These are phyloP conservation scores for Candida maltosa DNA, from an alignment of 805 yeast species.

Conservation along the genomic window DNA sequence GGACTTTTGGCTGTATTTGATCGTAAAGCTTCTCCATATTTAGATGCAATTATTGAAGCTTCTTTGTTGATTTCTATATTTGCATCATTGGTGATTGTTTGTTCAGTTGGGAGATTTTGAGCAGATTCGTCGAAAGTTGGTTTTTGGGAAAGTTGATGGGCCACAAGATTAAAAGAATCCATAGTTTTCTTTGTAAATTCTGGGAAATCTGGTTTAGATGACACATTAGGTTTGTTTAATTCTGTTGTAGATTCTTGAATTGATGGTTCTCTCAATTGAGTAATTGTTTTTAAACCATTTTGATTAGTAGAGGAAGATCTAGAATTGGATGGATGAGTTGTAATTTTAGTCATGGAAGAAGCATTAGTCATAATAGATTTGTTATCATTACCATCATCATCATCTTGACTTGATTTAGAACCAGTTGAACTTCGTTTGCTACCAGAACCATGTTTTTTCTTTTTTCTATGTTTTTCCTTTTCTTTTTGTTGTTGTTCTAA, in stretches of 20 bases:
- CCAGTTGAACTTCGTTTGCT: neutral
- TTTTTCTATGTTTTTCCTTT: slow-evolving; percentile 6
- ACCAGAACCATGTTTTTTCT: slow-evolving; percentile 4
- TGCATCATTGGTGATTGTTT: neutral
- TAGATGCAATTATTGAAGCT: slow-evolving; percentile 6
- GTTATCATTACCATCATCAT: neutral
- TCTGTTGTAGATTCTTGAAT: neutral
- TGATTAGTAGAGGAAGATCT: neutral
- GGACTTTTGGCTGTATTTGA: neutral
- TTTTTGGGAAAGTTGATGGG: neutral
- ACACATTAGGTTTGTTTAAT: neutral
- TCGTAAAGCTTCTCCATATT: slow-evolving; percentile 5
- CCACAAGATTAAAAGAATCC: neutral
- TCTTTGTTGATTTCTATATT: slow-evolving; percentile 2
- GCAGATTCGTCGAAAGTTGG: neutral
- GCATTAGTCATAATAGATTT: neutral
- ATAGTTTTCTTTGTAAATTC: too few relatives aligned
- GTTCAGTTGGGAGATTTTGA: neutral
- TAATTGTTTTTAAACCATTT: too few relatives aligned
- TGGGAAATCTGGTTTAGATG: neutral
- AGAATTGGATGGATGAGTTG: too few relatives aligned
- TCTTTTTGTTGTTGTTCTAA: slow-evolving; percentile 16
- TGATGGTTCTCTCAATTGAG: neutral
- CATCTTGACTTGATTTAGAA: slow-evolving; percentile 1
- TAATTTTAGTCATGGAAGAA: neutral